These are phyloP conservation scores for Camillea tinctor DNA, from an alignment of 2,329 filamentous ascomycete genomes.

Conservation along the genomic window DNA sequence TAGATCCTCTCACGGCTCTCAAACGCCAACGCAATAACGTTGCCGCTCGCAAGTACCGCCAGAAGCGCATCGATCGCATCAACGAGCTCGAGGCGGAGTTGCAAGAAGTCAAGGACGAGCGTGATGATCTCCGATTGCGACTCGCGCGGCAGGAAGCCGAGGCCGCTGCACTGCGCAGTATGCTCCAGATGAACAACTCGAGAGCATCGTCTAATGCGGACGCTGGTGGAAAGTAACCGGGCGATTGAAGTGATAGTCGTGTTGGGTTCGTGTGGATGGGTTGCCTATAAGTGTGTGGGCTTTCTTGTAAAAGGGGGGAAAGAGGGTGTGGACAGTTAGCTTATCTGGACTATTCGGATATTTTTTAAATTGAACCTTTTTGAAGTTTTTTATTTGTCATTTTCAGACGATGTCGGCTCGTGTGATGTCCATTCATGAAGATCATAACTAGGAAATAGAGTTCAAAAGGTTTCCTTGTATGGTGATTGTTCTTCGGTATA, in stretches of 20 bases:
- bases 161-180: constrained; percentile 56
- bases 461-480: too few species aligned
- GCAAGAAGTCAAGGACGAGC: constrained; percentile 56
- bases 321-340: constrained; percentile 7
- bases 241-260: not conserved
- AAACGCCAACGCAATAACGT: constrained; percentile 69
- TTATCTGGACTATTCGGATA: constrained; percentile 14
- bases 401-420: constrained; percentile 35
- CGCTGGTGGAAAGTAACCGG: constrained; percentile 21
- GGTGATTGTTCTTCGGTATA: constrained; percentile 23
- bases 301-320: too few species aligned
- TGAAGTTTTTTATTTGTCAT: constrained; percentile 12
- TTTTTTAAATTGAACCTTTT: constrained; percentile 15
- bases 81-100: constrained; percentile 59
- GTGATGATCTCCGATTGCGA: constrained; percentile 61
- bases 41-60: constrained; percentile 69
- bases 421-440: constrained; percentile 22
- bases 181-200: constrained; percentile 38
- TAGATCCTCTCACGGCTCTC: constrained; percentile 34
- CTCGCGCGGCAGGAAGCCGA: constrained; percentile 66
- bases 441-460: constrained; percentile 11
- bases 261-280: not conserved
- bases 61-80: constrained; percentile 68
- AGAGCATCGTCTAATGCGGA: constrained; percentile 9
- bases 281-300: constrained; percentile 3